A percentile compares a stretch with the other conserved stretches of the same genome.
Conservation (phyloP, 805 yeast genomes). For the Ogataea trehalophila region DNA sequence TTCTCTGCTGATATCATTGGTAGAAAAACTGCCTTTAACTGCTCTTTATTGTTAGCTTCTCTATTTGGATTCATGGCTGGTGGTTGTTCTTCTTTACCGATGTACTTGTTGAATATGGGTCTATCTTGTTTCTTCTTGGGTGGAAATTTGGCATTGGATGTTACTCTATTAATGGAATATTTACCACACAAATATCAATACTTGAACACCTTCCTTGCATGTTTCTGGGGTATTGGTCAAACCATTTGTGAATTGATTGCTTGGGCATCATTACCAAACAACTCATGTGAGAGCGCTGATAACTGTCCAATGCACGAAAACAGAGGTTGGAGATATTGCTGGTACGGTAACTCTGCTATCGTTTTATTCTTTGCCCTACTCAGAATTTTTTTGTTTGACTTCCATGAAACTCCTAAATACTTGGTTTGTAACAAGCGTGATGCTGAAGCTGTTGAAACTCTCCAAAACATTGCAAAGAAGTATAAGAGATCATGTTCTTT, state of each 20-base stretch:
- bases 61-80: constrained; percentile 44
- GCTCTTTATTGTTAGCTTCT: constrained; percentile 41
- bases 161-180: constrained; percentile 44
- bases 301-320: constrained; percentile 38
- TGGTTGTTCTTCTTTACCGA: constrained; percentile 40
- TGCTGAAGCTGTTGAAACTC: constrained; percentile 36
- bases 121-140: constrained; percentile 41
- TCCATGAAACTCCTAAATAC: constrained; percentile 34
- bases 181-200: constrained; percentile 44
- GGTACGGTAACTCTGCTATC: constrained; percentile 44
- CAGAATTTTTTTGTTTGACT: constrained; percentile 35
- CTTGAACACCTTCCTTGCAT: constrained; percentile 44
- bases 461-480: constrained; percentile 38
- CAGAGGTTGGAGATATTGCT: constrained; percentile 53
- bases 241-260: constrained; percentile 41
- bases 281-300: constrained; percentile 37
- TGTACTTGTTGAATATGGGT: constrained; percentile 41
- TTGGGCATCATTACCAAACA: constrained; percentile 46
- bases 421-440: constrained; percentile 36
- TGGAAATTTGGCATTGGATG: constrained; percentile 49
- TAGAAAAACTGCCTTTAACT: constrained; percentile 44
- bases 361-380: constrained; percentile 40
- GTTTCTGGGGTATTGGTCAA: constrained; percentile 57
- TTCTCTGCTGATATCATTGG: constrained; percentile 48
- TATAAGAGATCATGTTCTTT: constrained; percentile 34